Base-by-base conservation (phyloP, 2,329 filamentous ascomycete species). In the Epichloe glyceriae region DNA sequence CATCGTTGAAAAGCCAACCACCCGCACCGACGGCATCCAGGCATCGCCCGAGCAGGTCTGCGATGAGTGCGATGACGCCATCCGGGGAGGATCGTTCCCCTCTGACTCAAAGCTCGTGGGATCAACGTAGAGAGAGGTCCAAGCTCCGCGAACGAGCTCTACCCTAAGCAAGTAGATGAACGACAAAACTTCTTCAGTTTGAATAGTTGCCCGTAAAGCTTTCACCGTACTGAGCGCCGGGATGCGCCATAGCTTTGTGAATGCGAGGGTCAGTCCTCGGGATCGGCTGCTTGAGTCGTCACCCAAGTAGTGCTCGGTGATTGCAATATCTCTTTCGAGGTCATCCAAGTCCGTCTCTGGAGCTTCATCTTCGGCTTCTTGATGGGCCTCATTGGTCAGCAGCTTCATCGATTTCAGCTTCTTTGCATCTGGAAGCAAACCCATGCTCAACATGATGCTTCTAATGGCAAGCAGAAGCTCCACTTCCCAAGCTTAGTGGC, bases 11-110 rank as follows among this genome's bases (percentile, higher is more conserved):
- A 50, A 90, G 73, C 85, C 86, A 90, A 19, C 86, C 86, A 50
- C 80, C 80, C 10, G 83, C 75, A 2, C 85, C 86, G 15, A 91
- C 77, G 0, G 86, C 82, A 64, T 91, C 86, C 42, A 91, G 73
- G 54, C 85, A 86, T 59, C 82, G 80, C 55, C 81, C 81, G 33
- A 90, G 73, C 4, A 91, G 72, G 56, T 83, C 80, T 15, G 84
- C 79, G 54, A 91, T 83, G 40, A 87, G 76, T 15, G 79, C 73
- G 56, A 90, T 83, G 48, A 82, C 80, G 47, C 79, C 79, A 58
- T 88, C 82, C 19, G 83, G 79, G 80, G 78, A 20, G 66, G 59
- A 22, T 69, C 67, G 52, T 64, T 65, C 45, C 62, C 61, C 50
- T 68, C 67, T 1, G 61, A 55, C 46, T 77, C 73, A 33, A 73